Conservation (phyloP, 192 early-diverging fungal genomes). For the Coemansia aciculifera region DNA sequence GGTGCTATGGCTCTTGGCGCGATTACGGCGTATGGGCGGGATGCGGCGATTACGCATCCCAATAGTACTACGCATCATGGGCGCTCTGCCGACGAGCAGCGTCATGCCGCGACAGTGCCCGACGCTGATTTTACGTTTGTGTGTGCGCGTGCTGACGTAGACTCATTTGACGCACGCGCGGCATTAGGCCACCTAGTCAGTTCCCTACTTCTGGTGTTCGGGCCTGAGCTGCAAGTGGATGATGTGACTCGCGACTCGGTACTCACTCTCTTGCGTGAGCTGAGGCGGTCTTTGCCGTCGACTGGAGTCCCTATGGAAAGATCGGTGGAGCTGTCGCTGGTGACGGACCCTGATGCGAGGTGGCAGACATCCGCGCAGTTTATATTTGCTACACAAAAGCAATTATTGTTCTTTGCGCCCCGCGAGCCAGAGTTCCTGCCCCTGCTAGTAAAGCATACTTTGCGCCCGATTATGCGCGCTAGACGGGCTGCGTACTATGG, state of each 20-base stretch:
- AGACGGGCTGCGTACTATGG: constrained; percentile 19
- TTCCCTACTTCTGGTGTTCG: constrained; percentile 83
- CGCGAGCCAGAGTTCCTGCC: constrained; percentile 15
- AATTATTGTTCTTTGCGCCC: constrained; percentile 34
- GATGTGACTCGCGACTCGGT: constrained; percentile 74
- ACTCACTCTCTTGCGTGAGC: constrained; percentile 73
- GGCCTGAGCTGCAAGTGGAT: constrained; percentile 84
- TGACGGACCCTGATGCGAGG: constrained; percentile 41
- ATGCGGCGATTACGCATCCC: constrained; percentile 61
- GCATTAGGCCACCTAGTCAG: constrained; percentile 84
- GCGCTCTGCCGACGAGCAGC: constrained; percentile 16
- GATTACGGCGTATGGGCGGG: constrained; percentile 63
- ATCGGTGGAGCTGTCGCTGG: not conserved
- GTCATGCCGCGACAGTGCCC: not conserved
- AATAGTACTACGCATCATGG: constrained; percentile 43
- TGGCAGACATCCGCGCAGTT: constrained; percentile 39
- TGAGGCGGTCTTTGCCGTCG: constrained; percentile 65
- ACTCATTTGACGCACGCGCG: constrained; percentile 57
- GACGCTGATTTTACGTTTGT: constrained; percentile 28
- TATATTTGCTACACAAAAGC: constrained; percentile 39
- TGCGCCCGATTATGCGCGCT: constrained; percentile 37
- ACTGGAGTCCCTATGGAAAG: not conserved
- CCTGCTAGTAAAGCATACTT: constrained; percentile 6
- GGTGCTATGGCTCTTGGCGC: constrained; percentile 58
- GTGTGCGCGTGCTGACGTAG: constrained; percentile 61